A percentile compares a stretch with the other conserved stretches of the same genome.
Evolutionary conservation across 2,329 filamentous ascomycete species (phyloP).

Genomic region (Colletotrichum sp.): DNA sequence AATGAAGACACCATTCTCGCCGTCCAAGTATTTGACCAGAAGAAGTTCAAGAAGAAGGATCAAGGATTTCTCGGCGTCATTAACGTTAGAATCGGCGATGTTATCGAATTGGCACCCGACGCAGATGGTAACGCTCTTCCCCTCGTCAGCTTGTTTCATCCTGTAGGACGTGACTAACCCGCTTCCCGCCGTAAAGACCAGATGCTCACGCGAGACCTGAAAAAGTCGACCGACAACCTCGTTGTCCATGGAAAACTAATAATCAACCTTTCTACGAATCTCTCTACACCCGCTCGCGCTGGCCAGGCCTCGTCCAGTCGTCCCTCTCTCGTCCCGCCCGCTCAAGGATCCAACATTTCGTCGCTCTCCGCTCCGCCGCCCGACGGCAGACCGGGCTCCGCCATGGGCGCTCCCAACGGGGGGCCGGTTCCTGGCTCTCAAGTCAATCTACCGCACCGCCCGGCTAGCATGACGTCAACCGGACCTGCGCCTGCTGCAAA

Average conservation of each 20-base stretch:
- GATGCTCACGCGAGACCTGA: constrained; percentile 96
- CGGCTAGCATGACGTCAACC: constrained; percentile 49
- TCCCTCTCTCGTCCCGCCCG: constrained; percentile 48
- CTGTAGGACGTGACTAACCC: constrained; percentile 30
- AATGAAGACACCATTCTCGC: constrained; percentile 96
- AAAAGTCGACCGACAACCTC: constrained; percentile 97
- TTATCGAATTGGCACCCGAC: constrained; percentile 87
- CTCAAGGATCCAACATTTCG: constrained; percentile 46
- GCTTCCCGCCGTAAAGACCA: constrained; percentile 71
- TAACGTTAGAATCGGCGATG: constrained; percentile 93
- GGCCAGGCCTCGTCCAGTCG: constrained; percentile 48
- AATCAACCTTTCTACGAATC: constrained; percentile 92
- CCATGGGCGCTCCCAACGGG: constrained; percentile 57
- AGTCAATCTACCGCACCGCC: constrained; percentile 48
- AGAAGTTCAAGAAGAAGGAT: constrained; percentile 99
- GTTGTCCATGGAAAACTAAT: constrained; percentile 98
- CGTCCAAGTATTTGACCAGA: constrained; percentile 98
- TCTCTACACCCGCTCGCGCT: constrained; percentile 71
- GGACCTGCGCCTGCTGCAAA: constrained; percentile 34
- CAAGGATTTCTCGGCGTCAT: constrained; percentile 98
- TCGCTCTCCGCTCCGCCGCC: constrained; percentile 46
- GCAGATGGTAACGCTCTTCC: constrained; percentile 76
- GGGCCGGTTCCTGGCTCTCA: constrained; percentile 43
- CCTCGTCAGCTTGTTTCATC: neutral
- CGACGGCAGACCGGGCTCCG: constrained; percentile 58